These are phyloP conservation scores for Boletus semigastroideus DNA, from an alignment of 1,284 basidiomycete genomes.

Conservation along the genomic window DNA sequence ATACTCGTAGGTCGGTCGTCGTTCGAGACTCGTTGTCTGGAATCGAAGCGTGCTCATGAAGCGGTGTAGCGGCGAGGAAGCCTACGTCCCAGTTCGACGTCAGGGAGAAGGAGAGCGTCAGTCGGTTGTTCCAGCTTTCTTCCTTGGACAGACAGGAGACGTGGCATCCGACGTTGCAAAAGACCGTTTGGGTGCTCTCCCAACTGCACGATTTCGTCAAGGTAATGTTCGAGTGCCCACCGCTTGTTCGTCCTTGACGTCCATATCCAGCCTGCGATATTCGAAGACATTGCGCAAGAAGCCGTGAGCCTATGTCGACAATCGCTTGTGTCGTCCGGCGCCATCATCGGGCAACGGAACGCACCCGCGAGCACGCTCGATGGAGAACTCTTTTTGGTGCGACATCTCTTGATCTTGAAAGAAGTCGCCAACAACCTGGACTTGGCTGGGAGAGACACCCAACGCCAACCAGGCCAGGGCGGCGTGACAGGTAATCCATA, in stretches of 20 bases:
- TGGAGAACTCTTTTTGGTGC: constrained; percentile 79
- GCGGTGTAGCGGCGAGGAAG: constrained; percentile 44
- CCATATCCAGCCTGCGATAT: constrained; percentile 72
- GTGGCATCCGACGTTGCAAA: constrained; percentile 87
- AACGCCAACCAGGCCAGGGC: constrained; percentile 39
- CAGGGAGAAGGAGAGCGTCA: constrained; percentile 64
- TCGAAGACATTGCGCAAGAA: constrained; percentile 92
- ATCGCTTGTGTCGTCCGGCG: constrained; percentile 72
- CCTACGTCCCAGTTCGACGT: constrained; percentile 43
- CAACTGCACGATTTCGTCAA: constrained; percentile 90
- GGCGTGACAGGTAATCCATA: constrained; percentile 51
- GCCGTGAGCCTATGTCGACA: constrained; percentile 79
- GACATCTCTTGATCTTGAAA: constrained; percentile 89
- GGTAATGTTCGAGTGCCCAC: constrained; percentile 43
- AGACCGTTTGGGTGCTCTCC: constrained; percentile 84
- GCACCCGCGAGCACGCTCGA: constrained; percentile 55
- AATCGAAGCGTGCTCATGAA: constrained; percentile 7
- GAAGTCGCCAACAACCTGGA: constrained; percentile 83
- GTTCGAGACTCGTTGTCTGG: background rate
- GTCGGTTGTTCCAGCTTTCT: constrained; percentile 69
- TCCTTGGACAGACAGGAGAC: constrained; percentile 73
- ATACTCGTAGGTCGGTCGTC: constrained; percentile 59
- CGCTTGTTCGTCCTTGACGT: constrained; percentile 2
- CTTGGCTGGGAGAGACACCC: constrained; percentile 47
- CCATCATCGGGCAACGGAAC: constrained; percentile 55